Evolutionary conservation across 1,139 yeast species (phyloP).

Genomic region (Yamadazyma jaroonii): DNA sequence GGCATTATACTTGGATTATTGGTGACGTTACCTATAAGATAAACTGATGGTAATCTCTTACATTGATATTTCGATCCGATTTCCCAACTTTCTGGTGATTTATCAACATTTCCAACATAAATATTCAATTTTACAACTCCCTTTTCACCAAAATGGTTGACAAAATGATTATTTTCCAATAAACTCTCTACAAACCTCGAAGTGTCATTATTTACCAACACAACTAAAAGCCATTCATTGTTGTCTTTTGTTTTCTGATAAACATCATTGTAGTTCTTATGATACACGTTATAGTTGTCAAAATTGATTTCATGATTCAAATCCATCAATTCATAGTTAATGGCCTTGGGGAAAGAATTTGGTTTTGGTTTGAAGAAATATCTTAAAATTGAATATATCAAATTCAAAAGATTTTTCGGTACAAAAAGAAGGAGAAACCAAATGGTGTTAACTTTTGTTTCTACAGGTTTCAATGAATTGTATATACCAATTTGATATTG

Average conservation of each 20-base stretch:
- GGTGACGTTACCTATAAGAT: slow-evolving; percentile 50
- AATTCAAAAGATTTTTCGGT: slow-evolving; percentile 39
- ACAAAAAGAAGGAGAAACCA: slow-evolving; percentile 46
- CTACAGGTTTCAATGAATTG: slow-evolving; percentile 20
- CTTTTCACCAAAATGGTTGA: slow-evolving; percentile 29
- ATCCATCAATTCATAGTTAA: slow-evolving; percentile 12
- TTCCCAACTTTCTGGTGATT: slow-evolving; percentile 50
- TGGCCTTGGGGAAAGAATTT: slow-evolving; percentile 11
- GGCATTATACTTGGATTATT: slow-evolving; percentile 48
- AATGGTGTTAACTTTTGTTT: slow-evolving; percentile 21
- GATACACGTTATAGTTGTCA: slow-evolving; percentile 1
- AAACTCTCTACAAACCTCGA: slow-evolving; percentile 28
- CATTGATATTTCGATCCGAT: slow-evolving; percentile 45
- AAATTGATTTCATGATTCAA: slow-evolving; percentile 7
- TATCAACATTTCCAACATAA: slow-evolving; percentile 35
- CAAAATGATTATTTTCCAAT: slow-evolving; percentile 26
- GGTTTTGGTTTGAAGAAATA: slow-evolving; percentile 20
- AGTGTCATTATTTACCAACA: slow-evolving; percentile 36
- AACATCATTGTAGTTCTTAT: slow-evolving; percentile 38
- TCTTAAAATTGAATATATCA: slow-evolving; percentile 33
- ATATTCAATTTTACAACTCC: slow-evolving; percentile 41
- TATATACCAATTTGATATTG: slow-evolving; percentile 47
- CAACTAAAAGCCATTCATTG: slow-evolving; percentile 43
- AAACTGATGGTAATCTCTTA: slow-evolving; percentile 42
- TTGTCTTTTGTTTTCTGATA: slow-evolving; percentile 40